Conservation (phyloP, 2,329 filamentous ascomycete species). For the Xylaria sp. region DNA sequence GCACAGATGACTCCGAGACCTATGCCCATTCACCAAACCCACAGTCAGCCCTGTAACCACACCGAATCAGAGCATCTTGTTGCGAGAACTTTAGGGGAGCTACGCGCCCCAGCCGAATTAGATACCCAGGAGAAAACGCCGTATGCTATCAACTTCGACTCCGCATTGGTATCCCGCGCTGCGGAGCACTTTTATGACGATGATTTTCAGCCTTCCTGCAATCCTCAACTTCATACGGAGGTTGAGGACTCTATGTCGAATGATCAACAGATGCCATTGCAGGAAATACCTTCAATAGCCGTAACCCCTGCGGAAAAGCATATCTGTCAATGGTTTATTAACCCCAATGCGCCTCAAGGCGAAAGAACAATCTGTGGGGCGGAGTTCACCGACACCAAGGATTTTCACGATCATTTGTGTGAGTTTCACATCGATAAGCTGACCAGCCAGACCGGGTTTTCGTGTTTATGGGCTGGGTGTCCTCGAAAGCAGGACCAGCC, state of each 20-base stretch:
- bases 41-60: slow-evolving; percentile 44
- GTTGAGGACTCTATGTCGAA: slow-evolving; percentile 9
- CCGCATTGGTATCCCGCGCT: slow-evolving; percentile 26
- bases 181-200: slow-evolving; percentile 30
- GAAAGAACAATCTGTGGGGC: slow-evolving; percentile 40
- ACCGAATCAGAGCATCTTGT: slow-evolving; percentile 48
- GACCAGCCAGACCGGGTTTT: slow-evolving; percentile 45
- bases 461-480: slow-evolving; percentile 48
- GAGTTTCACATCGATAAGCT: slow-evolving; percentile 42
- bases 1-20: slow-evolving; percentile 1
- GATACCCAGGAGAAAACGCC: slow-evolving; percentile 30
- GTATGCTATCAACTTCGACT: slow-evolving; percentile 30
- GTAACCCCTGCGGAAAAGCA: slow-evolving; percentile 18
- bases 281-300: slow-evolving; percentile 9
- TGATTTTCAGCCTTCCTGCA: slow-evolving; percentile 26
- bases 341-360: slow-evolving; percentile 21
- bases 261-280: slow-evolving; percentile 3
- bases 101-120: slow-evolving; percentile 41
- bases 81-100: slow-evolving; percentile 44
- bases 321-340: slow-evolving; percentile 44
- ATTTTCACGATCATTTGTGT: slow-evolving; percentile 46
- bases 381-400: slow-evolving; percentile 38
- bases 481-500: slow-evolving; percentile 41
- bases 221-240: slow-evolving; percentile 18
- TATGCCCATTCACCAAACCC: slow-evolving; percentile 17